Conservation (phyloP, 169 alveolate genomes). For the Cystoisospora suis region DNA sequence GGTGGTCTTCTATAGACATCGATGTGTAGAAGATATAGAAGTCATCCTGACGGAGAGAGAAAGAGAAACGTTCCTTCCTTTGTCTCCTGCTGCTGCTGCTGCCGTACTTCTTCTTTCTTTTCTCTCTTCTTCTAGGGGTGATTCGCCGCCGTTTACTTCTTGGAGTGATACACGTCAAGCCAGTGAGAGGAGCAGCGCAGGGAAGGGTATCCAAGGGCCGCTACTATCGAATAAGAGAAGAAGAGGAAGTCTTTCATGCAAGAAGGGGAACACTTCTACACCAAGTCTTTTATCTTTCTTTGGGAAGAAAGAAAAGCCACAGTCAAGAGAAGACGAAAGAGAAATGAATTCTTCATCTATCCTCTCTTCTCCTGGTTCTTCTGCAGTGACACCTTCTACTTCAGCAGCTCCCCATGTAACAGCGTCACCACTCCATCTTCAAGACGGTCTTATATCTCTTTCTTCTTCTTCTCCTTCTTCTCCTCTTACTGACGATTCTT, state of each 20-base stretch:
- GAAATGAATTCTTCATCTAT: not conserved
- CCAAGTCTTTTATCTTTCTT: not conserved
- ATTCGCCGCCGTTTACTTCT: slow-evolving; percentile 28
- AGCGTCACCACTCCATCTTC: not conserved
- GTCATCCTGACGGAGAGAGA: too few species aligned
- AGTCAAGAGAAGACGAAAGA: not conserved
- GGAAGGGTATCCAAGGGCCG: not conserved
- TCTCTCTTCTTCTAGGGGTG: not conserved
- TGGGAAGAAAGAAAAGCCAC: not conserved
- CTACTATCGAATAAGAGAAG: not conserved
- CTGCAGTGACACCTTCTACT: not conserved
- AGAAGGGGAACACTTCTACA: not conserved
- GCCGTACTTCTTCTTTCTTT: not conserved
- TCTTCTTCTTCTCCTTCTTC: not conserved
- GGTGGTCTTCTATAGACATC: not conserved
- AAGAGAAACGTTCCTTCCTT: too few species aligned
- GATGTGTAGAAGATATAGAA: too few species aligned
- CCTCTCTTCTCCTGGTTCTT: not conserved
- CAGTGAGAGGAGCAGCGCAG: not conserved
- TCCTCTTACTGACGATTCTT: too few species aligned
- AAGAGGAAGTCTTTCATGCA: not conserved
- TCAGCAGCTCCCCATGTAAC: too few species aligned
- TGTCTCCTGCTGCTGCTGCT: not conserved
- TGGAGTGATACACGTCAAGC: not conserved
- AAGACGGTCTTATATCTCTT: not conserved